A percentile compares a stretch with the other conserved stretches of the same genome.
These are phyloP conservation scores for Ophiostoma quercus DNA, from an alignment of 2,329 filamentous ascomycete genomes.

Conservation along the genomic window DNA sequence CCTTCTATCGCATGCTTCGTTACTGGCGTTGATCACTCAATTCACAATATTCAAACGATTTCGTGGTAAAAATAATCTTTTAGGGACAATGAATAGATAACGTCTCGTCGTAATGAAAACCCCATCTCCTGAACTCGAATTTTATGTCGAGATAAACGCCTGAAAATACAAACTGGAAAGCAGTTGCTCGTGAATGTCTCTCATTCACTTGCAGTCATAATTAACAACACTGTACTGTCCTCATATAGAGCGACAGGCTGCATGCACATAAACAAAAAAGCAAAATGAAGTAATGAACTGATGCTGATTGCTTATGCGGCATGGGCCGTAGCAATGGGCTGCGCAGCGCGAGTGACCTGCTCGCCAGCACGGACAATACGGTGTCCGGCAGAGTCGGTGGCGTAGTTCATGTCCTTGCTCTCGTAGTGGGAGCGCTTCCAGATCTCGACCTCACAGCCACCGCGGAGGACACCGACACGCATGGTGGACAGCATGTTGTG, in stretches of 20 bases:
- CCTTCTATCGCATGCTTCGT: background rate
- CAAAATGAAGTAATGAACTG: background rate
- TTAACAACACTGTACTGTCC: background rate
- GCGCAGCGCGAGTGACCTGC: constrained; percentile 76
- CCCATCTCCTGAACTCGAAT: constrained; percentile 17
- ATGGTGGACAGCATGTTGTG: constrained; percentile 86
- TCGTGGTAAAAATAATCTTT: constrained; percentile 12
- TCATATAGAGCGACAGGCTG: background rate
- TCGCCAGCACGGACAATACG: constrained; percentile 79
- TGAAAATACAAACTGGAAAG: constrained; percentile 18
- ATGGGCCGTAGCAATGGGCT: constrained; percentile 76
- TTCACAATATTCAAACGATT: background rate
- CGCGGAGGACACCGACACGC: constrained; percentile 79
- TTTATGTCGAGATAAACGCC: constrained; percentile 13
- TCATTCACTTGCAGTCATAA: constrained; percentile 6
- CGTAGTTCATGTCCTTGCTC: constrained; percentile 74
- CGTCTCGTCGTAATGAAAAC: constrained; percentile 22
- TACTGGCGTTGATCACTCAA: background rate
- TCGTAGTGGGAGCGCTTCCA: constrained; percentile 84
- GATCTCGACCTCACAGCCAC: constrained; percentile 84
- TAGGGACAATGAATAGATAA: constrained; percentile 13
- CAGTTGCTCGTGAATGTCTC: constrained; percentile 8
- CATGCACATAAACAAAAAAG: background rate
- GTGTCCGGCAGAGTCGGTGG: constrained; percentile 75
- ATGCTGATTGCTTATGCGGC: constrained; percentile 54